These are phyloP conservation scores for Phlegmacium glaucopus DNA, from an alignment of 768 basidiomycete genomes.

Conservation along the genomic window DNA sequence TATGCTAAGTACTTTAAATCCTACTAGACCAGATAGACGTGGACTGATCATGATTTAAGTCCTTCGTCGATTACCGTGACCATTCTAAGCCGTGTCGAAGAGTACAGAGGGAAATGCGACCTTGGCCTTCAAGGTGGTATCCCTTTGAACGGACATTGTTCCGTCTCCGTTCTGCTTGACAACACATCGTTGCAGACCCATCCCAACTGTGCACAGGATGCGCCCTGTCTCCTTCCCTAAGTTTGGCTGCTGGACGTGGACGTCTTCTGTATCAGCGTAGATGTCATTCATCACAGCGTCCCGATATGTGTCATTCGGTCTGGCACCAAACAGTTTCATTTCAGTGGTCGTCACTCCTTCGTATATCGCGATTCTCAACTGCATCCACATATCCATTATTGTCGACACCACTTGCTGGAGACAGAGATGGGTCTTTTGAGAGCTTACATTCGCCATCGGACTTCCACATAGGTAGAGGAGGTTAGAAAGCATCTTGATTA, in stretches of 20 bases:
- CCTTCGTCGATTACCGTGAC: no score
- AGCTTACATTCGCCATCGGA: constrained; percentile 8
- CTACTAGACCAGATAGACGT: no score
- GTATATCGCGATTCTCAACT: constrained; percentile 15
- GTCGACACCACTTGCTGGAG: constrained; percentile 13
- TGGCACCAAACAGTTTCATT: constrained; percentile 14
- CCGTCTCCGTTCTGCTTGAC: constrained; percentile 1
- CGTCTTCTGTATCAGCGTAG: constrained; percentile 1
- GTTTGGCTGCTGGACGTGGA: background rate
- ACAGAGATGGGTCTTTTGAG: constrained; percentile 7
- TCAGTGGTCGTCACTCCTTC: constrained; percentile 23
- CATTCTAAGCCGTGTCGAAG: background rate
- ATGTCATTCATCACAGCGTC: constrained; percentile 3
- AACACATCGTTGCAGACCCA: constrained; percentile 10
- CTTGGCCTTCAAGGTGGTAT: constrained; percentile 11
- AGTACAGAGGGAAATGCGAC: constrained; percentile 10
- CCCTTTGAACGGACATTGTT: background rate
- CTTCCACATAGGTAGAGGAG: constrained; percentile 18
- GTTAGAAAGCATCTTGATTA: constrained; percentile 7
- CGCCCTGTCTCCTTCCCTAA: background rate
- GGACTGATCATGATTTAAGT: no score
- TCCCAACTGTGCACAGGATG: constrained; percentile 9
- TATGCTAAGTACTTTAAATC: no score
- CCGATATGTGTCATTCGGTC: background rate
- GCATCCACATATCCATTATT: constrained; percentile 12